Evolutionary conservation across 1,284 basidiomycete species (phyloP), one percentile per base, ranked within the genome.

Genomic region (Retiboletus flavoniger): DNA sequence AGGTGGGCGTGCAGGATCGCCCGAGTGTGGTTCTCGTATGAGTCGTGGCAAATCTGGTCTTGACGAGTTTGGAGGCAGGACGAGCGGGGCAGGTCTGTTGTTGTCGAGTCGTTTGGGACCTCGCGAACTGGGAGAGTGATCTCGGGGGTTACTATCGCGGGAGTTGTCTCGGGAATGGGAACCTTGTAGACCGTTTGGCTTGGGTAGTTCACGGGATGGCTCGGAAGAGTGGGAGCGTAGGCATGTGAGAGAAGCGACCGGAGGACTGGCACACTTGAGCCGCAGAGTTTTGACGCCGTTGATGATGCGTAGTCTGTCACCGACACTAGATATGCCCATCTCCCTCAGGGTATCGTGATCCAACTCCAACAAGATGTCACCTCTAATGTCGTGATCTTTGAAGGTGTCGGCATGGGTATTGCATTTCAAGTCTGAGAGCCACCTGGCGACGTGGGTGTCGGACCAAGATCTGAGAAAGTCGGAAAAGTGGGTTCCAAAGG

Each of bases 341-440:
- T 97, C 95, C 69, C 88, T 92, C 43, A 98, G 73, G 3, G 85
- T 89, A 5, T 77, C 72, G 72, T 93, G 90, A 65, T 97, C 94
- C 36, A 98, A 75, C 63, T 98, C 95, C 48, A 97, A 78, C 7
- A 98, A 72, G 35, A 97, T 85, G 66, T 91, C 87, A 9, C 95
- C 93, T 42, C 91, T 77, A 60, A 98, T 95, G 68, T 97, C 93
- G 74, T 95, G 91, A 5, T 79, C 77, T 47, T 79, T 82, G 74
- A 98, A 98, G 0, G 81, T 77, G 4, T 78, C 68, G 2, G 85
- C 82, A 65, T 92, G 87, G 31, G 81, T 79, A 0, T 74, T 80
- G 62, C 92, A 93, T 64, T 85, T 88, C 62, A 87, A 82, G 34
- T 89, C 85, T 0, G 78, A 63, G 34, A 92, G 75, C 89, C 89